Conservation (phyloP, 495 filamentous ascomycete species). For the Jackrogersella multiformis region DNA sequence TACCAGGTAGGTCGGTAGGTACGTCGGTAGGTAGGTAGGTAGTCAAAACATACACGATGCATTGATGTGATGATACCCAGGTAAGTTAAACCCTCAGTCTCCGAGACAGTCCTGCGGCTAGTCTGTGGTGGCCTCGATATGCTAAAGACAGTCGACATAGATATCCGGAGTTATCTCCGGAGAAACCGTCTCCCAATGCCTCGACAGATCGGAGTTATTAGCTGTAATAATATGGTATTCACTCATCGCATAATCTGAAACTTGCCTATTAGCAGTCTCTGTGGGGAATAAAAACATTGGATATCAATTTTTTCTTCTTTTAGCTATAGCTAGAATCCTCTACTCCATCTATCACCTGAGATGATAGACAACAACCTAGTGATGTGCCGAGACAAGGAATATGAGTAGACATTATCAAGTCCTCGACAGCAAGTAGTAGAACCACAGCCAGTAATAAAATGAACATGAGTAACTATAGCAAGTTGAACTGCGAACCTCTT, state of each 20-base stretch:
- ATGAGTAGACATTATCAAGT: not conserved
- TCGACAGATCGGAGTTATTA: not conserved
- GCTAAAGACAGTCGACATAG: too few species aligned
- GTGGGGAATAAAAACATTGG: not conserved
- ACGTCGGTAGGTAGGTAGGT: too few species aligned
- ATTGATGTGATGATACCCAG: too few species aligned
- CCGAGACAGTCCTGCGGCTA: too few species aligned
- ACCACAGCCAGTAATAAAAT: not conserved
- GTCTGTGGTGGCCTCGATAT: too few species aligned
- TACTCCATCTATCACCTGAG: not conserved
- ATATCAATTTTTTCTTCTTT: not conserved
- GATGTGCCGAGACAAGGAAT: not conserved
- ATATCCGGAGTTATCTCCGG: too few species aligned
- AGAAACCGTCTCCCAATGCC: not conserved
- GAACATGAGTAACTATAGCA: slow-evolving; percentile 4
- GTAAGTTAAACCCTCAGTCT: too few species aligned
- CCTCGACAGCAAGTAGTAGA: slow-evolving; percentile 2
- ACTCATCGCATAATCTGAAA: not conserved
- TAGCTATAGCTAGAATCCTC: not conserved
- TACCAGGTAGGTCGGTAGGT: too few species aligned
- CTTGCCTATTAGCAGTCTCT: not conserved
- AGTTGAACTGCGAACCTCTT: not conserved
- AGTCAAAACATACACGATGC: too few species aligned
- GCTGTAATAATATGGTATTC: not conserved
- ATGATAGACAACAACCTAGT: not conserved